Evolutionary conservation across 2,329 filamentous ascomycete species (phyloP).

Genomic region (Fusarium subtropicale): DNA sequence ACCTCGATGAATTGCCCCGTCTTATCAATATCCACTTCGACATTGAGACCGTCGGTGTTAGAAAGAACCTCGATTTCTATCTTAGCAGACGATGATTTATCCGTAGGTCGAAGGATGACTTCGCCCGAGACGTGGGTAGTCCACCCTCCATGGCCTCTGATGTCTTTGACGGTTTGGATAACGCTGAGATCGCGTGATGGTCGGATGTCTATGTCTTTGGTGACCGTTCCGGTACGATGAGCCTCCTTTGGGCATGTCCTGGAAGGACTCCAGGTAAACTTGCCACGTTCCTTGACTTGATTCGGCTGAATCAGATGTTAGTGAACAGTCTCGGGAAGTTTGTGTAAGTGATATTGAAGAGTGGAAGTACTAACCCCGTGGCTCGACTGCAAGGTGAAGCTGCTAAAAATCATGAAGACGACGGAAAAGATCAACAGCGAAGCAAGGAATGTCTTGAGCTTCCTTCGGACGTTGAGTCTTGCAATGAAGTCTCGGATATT

Average conservation of each 20-base stretch:
- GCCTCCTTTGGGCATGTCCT: constrained; percentile 44
- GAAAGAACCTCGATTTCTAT: constrained; percentile 59
- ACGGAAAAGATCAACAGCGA: constrained; percentile 52
- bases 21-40: constrained; percentile 51
- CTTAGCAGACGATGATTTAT: constrained; percentile 50
- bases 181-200: constrained; percentile 54
- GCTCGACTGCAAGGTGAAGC: constrained; percentile 30
- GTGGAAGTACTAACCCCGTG: constrained; percentile 46
- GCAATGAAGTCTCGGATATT: constrained; percentile 44
- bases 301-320: constrained; percentile 24
- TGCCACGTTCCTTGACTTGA: constrained; percentile 31
- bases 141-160: constrained; percentile 33
- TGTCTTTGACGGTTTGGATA: constrained; percentile 52
- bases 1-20: constrained; percentile 55
- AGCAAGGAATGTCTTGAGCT: constrained; percentile 49
- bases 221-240: not conserved
- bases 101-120: constrained; percentile 57
- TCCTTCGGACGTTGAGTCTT: constrained; percentile 42
- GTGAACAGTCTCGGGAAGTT: not conserved
- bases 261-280: constrained; percentile 47
- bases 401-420: constrained; percentile 46
- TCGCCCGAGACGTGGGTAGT: constrained; percentile 58
- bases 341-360: not conserved
- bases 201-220: constrained; percentile 47
- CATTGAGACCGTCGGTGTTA: constrained; percentile 57